A percentile compares a stretch with the other conserved stretches of the same genome.
Evolutionary conservation across 495 filamentous ascomycete genomes (phyloP).

Genomic region (Rostrohypoxylon terebratum): DNA sequence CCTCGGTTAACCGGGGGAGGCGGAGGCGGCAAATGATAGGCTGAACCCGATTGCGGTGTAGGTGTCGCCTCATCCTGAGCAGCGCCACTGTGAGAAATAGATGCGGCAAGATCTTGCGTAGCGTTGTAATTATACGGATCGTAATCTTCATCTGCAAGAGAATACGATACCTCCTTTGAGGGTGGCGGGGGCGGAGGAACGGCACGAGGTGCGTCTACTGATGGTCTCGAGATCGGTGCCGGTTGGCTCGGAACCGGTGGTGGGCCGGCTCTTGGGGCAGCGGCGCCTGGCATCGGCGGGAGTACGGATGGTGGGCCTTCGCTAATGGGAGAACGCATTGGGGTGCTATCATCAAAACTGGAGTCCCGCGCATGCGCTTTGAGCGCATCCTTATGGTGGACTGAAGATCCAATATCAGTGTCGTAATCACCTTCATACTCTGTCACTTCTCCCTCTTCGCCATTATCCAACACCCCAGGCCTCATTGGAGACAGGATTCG

Average conservation of each 20-base stretch:
- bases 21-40: slow-evolving; percentile 66
- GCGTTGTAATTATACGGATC: slow-evolving; percentile 77
- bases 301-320: slow-evolving; percentile 58
- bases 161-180: slow-evolving; percentile 60
- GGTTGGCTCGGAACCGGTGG: slow-evolving; percentile 71
- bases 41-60: slow-evolving; percentile 56
- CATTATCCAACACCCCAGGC: slow-evolving; percentile 66
- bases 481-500: slow-evolving; percentile 54
- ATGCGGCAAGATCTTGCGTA: slow-evolving; percentile 39
- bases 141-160: slow-evolving; percentile 74
- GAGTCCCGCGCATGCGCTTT: slow-evolving; percentile 83
- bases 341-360: slow-evolving; percentile 68
- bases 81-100: slow-evolving; percentile 34
- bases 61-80: slow-evolving; percentile 32
- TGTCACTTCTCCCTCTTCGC: slow-evolving; percentile 81
- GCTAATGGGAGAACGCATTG: slow-evolving; percentile 60
- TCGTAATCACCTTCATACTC: slow-evolving; percentile 99
- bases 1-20: slow-evolving; percentile 58
- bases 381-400: slow-evolving; percentile 89
- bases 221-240: slow-evolving; percentile 63
- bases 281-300: slow-evolving; percentile 58
- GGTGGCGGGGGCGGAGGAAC: slow-evolving; percentile 75
- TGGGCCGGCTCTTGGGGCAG: slow-evolving; percentile 58
- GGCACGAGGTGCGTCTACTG: slow-evolving; percentile 76
- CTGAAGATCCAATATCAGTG: slow-evolving; percentile 93